Evolutionary conservation across 2,329 filamentous ascomycete genomes (phyloP), one percentile per base, ranked within the genome.

Genomic region (Cytospora piceicola): DNA sequence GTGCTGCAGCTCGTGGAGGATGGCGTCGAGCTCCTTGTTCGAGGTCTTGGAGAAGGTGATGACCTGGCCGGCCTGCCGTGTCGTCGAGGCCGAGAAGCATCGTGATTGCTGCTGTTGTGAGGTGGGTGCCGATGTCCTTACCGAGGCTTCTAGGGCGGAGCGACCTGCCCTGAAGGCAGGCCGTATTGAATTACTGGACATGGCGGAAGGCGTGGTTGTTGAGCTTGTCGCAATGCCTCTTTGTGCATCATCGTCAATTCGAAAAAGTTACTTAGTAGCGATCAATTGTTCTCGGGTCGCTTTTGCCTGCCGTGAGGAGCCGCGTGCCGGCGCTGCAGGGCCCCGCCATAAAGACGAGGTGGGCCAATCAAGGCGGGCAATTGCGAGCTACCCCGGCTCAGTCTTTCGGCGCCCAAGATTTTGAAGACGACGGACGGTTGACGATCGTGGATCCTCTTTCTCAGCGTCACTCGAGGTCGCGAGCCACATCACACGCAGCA

Each of bases 1-100:
- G 55, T 81, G 76, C 69, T 88, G 85, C 72, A 90, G 81, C 27
- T 72, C 75, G 51, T 76, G 73, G 67, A 91, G 82, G 36, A 82
- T 72, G 15, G 74, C 65, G 73, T 89, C 82, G 67, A 91, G 81
- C 63, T 85, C 78, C 27, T 79, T 69, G 53, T 83, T 83, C 17
- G 83, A 84, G 5, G 85, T 82, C 61, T 80, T 77, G 9, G 77
- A 73, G 72, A 88, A 88, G 64, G 74, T 70, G 64, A 83, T 75
- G 67, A 81, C 77, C 58, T 75, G 70, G 52, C 56, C 68, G 56
- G 69, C 72, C 70, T 70, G 67, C 27, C 57, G 68, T 63, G 69
- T 39, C 27, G 69, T 53, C 6, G 72, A 69, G 17, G 68, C 66
- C n/a, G 73, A 73, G 49, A 75, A 69, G 52, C 67, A 70, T 64